Base-by-base conservation (phyloP, 2,329 filamentous ascomycete genomes). In the Aureobasidium sp. region DNA sequence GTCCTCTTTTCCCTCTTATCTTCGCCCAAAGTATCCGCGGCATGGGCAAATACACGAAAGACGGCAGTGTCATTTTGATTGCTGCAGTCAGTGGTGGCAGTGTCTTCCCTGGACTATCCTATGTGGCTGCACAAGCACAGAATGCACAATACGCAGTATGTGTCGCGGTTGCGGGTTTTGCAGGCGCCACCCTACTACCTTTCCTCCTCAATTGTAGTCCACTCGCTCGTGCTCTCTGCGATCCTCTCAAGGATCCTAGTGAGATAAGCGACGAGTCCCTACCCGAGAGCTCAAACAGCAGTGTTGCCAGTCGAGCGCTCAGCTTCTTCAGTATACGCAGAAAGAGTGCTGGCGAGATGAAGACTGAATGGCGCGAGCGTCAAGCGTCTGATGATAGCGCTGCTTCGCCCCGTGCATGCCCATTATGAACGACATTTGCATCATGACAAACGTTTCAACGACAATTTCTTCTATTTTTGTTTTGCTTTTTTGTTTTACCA, bases 1-100 rank as follows among this genome's bases (percentile, higher is more conserved):
- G 82, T 10, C 83, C 84, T 4, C 74, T 82, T 3, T 86, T 86
- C 71, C 77, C 80, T 44, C 78, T 83, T 53, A 81, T 85, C 60
- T 86, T 81, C 65, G 82, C 81, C 13, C 81, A 83, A 64, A 74
- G 77, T 3, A 74, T 87, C 10, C 81, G 83, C 27, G 84, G 84
- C 9, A 76, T 84, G 65, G 83, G 82, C 6, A 74, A 71, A 15
- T 79, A 83, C 67, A 86, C 83, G 16, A 86, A 85, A 67, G 77
- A 80, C 36, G 84, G 80, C 7, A 76, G 79, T 7, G 77, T 79
- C 0, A 66, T 83, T 3, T 70, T 87, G 48, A 81, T 82, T 0
- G 76, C 79, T 10, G 79, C 81, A 5, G 80, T 84, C 45, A 76
- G 76, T 21, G 81, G 81, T 10, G 84, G 82, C 1, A 78, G 77